These are phyloP conservation scores for Brassica cretica DNA, from an alignment of 345 rosid species.

Conservation along the genomic window DNA sequence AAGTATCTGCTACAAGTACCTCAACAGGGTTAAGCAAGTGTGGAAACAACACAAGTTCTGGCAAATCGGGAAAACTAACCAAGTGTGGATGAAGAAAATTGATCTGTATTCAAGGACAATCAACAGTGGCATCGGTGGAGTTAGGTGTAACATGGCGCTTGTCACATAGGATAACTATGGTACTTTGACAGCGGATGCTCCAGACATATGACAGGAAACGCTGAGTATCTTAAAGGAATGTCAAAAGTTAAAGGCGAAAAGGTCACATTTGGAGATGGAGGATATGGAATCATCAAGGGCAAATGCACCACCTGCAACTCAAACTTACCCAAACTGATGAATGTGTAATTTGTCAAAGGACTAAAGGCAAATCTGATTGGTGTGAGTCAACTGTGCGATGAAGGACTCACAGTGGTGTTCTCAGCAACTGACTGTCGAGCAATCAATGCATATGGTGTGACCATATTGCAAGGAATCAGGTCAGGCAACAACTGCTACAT, in stretches of 20 bases:
- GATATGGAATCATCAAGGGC: neutral
- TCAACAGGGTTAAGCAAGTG: neutral
- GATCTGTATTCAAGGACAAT: neutral
- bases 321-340: neutral
- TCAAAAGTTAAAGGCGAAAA: neutral
- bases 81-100: neutral
- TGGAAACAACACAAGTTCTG: too few relatives aligned
- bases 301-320: neutral
- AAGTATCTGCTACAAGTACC: neutral
- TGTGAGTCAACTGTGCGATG: neutral
- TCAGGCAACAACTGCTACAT: neutral
- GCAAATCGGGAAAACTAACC: too few relatives aligned
- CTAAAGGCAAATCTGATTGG: neutral
- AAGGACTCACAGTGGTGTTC: neutral
- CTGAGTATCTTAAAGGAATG: neutral
- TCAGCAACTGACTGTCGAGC: neutral
- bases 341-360: neutral
- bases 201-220: neutral
- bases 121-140: too few relatives aligned
- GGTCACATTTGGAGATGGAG: neutral
- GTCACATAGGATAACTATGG: neutral
- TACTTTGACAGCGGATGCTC: neutral
- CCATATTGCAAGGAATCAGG: neutral
- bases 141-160: too few relatives aligned
- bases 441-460: neutral